Evolutionary conservation across 2,329 filamentous ascomycete genomes (phyloP).

Genomic region (Aspergillus pseudotamarii): DNA sequence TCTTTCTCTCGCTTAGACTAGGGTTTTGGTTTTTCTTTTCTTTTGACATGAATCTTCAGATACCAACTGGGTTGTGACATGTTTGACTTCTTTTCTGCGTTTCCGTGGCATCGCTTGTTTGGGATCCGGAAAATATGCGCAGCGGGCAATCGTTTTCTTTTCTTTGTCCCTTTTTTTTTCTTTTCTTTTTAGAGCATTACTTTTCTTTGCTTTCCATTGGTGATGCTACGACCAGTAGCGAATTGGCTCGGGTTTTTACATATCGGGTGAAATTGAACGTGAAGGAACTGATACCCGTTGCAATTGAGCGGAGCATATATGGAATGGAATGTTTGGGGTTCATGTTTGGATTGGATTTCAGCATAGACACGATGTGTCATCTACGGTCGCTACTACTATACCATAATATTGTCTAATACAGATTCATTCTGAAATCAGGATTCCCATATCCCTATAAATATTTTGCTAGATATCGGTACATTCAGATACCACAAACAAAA

Average conservation of each 20-base stretch:
- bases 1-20: conserved; percentile 42
- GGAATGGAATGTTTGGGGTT: conserved; percentile 15
- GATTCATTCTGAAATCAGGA: conserved; percentile 9
- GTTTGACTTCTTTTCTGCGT: conserved; percentile 19
- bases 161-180: not conserved
- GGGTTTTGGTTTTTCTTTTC: conserved; percentile 31
- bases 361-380: conserved; percentile 23
- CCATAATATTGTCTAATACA: conserved; percentile 29
- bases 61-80: conserved; percentile 27
- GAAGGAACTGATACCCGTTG: conserved; percentile 19
- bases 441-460: not conserved
- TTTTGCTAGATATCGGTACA: not conserved
- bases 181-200: conserved; percentile 10
- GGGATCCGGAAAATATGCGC: conserved; percentile 13
- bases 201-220: conserved; percentile 2
- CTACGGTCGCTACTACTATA: conserved; percentile 26
- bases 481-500: not conserved
- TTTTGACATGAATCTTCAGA: conserved; percentile 20
- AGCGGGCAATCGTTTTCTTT: conserved; percentile 19
- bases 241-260: not conserved
- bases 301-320: conserved; percentile 21
- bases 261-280: conserved; percentile 10
- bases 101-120: conserved; percentile 15
- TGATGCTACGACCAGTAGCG: not conserved
- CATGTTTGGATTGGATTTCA: conserved; percentile 8